Evolutionary conservation across 2,329 filamentous ascomycete genomes (phyloP), one percentile per base, ranked within the genome.

Genomic region (Neofusicoccum sp.): DNA sequence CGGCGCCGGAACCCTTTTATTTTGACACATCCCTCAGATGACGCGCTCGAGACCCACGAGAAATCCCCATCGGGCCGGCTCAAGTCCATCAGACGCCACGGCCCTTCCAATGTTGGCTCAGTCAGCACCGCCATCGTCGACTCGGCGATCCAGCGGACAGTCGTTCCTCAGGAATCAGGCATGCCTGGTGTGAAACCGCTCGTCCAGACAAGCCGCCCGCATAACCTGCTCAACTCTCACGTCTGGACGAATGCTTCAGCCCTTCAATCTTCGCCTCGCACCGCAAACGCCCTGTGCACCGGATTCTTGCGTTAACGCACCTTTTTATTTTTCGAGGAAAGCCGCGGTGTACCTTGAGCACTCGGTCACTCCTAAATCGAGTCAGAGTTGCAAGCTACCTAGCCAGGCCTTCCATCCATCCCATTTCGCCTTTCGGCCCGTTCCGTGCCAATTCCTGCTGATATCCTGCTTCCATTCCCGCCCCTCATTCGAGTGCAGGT

Each of bases 291-390:
- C 38, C 51, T 43, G 28, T 43, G 26, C 7, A 16, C 38, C 26
- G 20, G 8, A 36, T 31, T 20, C 24, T 43, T 56, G 51, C 51
- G 51, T 56, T 43, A 56, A 56, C 51, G 51, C 28, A 24, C 9
- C 24, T 43, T 41, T 56, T 26, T 43, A 41, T 41, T 43, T 33
- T 24, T n/a, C 11, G 12, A 56, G 40, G 38, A 43, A 43, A 28
- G 16, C 43, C 12, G 14, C 24, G 51, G 34, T 56, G 51, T 56
- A 44, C 38, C 51, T 43, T 56, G 36, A 43, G 24, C 43, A 47
- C 9, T 54, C 4, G 38, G 3, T 8, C 16, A 38, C 49, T 11
- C 36, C 36, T 41, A n/a, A 41, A 9, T 26, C 31, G 36, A 31
- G 4, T 54, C 38, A 56, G 38, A 14, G 5, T 43, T 24, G 51